Conservation (phyloP, 495 filamentous ascomycete species). For the Penicillium samsonianum region DNA sequence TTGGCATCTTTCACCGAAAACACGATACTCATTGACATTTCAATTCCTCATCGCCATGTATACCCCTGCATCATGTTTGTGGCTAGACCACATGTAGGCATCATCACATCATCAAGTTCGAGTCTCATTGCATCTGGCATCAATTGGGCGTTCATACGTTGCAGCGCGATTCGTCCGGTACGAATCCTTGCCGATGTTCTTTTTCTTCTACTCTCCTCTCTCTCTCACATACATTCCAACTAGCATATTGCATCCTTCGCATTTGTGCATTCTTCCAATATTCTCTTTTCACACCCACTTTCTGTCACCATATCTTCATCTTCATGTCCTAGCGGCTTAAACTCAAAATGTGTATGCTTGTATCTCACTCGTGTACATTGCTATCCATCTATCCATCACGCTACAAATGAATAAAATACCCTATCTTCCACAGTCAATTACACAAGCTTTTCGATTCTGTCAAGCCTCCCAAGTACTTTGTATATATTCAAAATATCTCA, state of each 20-base stretch:
- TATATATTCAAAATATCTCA: neutral
- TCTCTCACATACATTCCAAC: neutral
- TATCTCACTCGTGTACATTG: conserved; percentile 5
- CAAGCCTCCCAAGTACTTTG: neutral
- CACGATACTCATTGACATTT: conserved; percentile 20
- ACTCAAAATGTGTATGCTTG: neutral
- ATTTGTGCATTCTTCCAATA: neutral
- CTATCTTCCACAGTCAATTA: neutral
- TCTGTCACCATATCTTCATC: neutral
- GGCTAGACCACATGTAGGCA: conserved; percentile 11
- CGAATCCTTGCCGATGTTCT: conserved; percentile 6
- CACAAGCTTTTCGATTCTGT: neutral
- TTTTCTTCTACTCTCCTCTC: conserved; percentile 7
- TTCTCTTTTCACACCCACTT: neutral
- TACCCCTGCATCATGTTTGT: conserved; percentile 15
- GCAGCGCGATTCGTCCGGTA: conserved; percentile 19
- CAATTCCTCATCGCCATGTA: conserved; percentile 11
- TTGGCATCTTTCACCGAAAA: conserved; percentile 31
- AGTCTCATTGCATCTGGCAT: conserved; percentile 17
- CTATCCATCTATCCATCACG: conserved; percentile 4
- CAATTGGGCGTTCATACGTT: conserved; percentile 17
- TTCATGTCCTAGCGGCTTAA: neutral
- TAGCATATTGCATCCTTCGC: conserved; percentile 9
- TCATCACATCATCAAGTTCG: conserved; percentile 14
- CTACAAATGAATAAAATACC: conserved; percentile 9